phyloP scores from a whole-genome alignment of 2,329 filamentous ascomycete species.

The Penicillium italicum region DNA sequence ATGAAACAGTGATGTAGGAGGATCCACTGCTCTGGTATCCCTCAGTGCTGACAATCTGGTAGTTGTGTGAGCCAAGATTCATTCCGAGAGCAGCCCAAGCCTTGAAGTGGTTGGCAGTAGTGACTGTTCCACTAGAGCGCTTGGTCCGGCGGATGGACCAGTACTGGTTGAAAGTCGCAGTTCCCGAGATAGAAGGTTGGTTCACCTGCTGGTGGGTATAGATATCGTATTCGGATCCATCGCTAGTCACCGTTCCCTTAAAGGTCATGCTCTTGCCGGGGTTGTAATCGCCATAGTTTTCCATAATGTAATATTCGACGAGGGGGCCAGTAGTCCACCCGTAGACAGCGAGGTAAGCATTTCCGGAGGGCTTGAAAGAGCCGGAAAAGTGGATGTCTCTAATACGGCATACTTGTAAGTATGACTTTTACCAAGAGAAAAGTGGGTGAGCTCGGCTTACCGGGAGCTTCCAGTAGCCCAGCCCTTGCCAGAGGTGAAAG shows the following conservation, averaged over 20 bases:
- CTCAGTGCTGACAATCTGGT: conserved; percentile 45
- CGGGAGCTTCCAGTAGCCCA: conserved; percentile 53
- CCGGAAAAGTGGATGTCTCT: conserved; percentile 32
- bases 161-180: conserved; percentile 43
- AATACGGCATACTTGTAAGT: neutral
- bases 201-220: conserved; percentile 39
- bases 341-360: conserved; percentile 37
- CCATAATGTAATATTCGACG: conserved; percentile 40
- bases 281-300: conserved; percentile 35
- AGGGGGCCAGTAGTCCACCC: conserved; percentile 41
- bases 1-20: conserved; percentile 37
- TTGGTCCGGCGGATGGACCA: conserved; percentile 40
- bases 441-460: conserved; percentile 32
- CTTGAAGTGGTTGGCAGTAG: conserved; percentile 37
- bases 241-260: conserved; percentile 36
- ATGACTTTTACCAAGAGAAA: neutral
- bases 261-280: conserved; percentile 26
- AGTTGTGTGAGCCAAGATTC: conserved; percentile 35
- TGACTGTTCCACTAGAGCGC: conserved; percentile 37
- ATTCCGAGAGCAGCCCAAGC: conserved; percentile 35
- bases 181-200: conserved; percentile 41
- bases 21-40: conserved; percentile 43
- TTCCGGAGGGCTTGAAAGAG: conserved; percentile 30
- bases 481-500: conserved; percentile 58
- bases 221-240: conserved; percentile 39